Evolutionary conservation across 2,329 filamentous ascomycete species (phyloP).

Genomic region (Tothia fuscella): DNA sequence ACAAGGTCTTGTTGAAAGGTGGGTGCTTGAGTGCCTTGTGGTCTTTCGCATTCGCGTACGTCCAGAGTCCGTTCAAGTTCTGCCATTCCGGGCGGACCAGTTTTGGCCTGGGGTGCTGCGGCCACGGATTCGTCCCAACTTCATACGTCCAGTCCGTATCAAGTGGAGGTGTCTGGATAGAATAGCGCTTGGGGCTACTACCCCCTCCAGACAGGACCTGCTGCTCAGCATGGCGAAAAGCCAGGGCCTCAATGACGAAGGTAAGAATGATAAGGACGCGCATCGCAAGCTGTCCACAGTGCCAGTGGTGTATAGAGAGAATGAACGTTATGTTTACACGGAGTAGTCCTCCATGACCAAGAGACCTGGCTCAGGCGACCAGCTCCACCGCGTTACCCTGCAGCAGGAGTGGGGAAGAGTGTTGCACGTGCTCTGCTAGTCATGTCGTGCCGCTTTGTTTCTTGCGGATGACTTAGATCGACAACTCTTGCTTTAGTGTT

Average conservation of each 20-base stretch:
- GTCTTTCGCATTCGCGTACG: conserved; percentile 31
- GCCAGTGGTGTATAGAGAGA: too few relatives aligned
- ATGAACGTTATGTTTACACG: too few relatives aligned
- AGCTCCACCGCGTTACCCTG: too few relatives aligned
- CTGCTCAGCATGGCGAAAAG: neutral
- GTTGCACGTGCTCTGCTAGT: too few relatives aligned
- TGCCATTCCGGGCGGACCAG: conserved; percentile 41
- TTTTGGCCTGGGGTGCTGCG: conserved; percentile 44
- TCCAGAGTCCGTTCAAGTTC: conserved; percentile 47
- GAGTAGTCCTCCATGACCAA: too few relatives aligned
- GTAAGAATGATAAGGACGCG: neutral
- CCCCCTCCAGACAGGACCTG: neutral
- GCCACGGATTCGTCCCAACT: conserved; percentile 41
- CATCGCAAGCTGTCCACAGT: neutral
- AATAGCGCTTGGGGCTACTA: neutral
- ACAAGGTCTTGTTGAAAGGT: conserved; percentile 28
- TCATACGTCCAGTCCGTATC: conserved; percentile 38
- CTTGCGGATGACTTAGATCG: too few relatives aligned
- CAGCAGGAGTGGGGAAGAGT: too few relatives aligned
- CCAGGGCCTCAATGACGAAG: neutral
- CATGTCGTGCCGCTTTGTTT: too few relatives aligned
- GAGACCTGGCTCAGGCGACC: too few relatives aligned
- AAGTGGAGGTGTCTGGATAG: neutral
- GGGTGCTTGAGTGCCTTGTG: conserved; percentile 26
- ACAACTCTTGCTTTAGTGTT: too few relatives aligned